phyloP scores from a whole-genome alignment of 495 filamentous ascomycete species.

The Annulohypoxylon bovei region DNA sequence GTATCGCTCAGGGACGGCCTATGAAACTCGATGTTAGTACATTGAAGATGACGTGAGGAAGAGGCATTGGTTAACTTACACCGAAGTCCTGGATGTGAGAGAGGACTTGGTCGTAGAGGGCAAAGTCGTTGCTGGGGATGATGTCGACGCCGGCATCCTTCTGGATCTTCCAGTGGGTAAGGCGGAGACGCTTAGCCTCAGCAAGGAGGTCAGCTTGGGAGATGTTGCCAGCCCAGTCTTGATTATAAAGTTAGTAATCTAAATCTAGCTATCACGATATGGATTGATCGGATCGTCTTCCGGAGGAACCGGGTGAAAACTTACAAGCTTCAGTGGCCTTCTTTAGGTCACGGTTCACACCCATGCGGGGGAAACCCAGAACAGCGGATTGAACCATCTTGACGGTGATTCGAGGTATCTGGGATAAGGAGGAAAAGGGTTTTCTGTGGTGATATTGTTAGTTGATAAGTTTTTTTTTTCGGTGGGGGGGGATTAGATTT shows the following conservation, averaged over 20 bases:
- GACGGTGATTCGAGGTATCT: slow-evolving; percentile 48
- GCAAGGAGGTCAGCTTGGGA: slow-evolving; percentile 85
- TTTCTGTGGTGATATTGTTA: slow-evolving; percentile 33
- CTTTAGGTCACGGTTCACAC: slow-evolving; percentile 97
- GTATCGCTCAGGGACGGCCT: slow-evolving; percentile 93
- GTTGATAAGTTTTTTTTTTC: slow-evolving; percentile 23
- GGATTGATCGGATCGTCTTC: neutral
- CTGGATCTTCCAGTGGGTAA: slow-evolving; percentile 98
- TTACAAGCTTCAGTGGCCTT: slow-evolving; percentile 91
- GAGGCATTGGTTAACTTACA: slow-evolving; percentile 62
- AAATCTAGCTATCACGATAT: neutral
- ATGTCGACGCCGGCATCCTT: slow-evolving; percentile 95
- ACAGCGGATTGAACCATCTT: slow-evolving; percentile 83
- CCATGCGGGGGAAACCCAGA: slow-evolving; percentile 93
- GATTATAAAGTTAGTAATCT: slow-evolving; percentile 25
- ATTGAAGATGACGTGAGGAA: neutral
- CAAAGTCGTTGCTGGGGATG: slow-evolving; percentile 99
- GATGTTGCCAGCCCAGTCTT: slow-evolving; percentile 93
- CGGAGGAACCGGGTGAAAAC: slow-evolving; percentile 20
- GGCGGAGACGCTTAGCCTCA: slow-evolving; percentile 95
- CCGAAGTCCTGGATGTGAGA: slow-evolving; percentile 99
- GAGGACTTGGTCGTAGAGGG: slow-evolving; percentile 97
- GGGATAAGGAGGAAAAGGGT: slow-evolving; percentile 21
- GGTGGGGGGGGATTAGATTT: slow-evolving; percentile 8
- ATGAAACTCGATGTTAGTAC: slow-evolving; percentile 26